Percentiles rank a stretch among this genome's conserved stretches.
These are phyloP conservation scores for Plicaturopsis crispa DNA, from an alignment of 768 basidiomycete genomes.

Conservation along the genomic window DNA sequence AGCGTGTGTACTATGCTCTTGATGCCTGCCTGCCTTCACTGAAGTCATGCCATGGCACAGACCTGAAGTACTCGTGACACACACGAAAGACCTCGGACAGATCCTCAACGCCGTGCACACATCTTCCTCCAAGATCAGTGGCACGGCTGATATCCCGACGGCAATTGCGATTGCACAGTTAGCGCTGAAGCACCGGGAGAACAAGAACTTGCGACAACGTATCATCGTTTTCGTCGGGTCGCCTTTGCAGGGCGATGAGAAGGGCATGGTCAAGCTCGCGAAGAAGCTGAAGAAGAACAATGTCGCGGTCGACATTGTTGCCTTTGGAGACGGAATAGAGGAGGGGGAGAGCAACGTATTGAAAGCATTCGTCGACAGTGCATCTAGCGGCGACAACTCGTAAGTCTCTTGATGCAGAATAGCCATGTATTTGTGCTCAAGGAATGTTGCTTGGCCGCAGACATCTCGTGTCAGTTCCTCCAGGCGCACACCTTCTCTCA, in stretches of 20 bases:
- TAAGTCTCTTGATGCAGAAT: constrained; percentile 28
- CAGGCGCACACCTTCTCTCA: constrained; percentile 75
- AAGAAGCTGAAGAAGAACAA: constrained; percentile 99
- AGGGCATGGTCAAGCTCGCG: constrained; percentile 78
- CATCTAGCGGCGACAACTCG: constrained; percentile 82
- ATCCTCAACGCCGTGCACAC: constrained; percentile 75
- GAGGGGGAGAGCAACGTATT: constrained; percentile 62
- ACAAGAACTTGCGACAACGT: constrained; percentile 96
- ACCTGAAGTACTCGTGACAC: constrained; percentile 93
- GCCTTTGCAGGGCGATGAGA: constrained; percentile 76
- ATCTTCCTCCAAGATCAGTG: constrained; percentile 66
- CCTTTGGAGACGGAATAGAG: constrained; percentile 86
- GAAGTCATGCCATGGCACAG: constrained; percentile 28
- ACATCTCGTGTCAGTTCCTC: constrained; percentile 73
- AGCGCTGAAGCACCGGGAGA: constrained; percentile 94
- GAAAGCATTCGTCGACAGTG: constrained; percentile 76
- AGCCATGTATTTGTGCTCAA: background rate
- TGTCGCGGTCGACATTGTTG: constrained; percentile 87
- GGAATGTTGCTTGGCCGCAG: constrained; percentile 26
- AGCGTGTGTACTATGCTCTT: constrained; percentile 46
- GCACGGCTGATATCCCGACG: constrained; percentile 80
- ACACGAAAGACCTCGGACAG: constrained; percentile 92
- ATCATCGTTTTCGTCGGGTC: constrained; percentile 93
- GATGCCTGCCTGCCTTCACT: background rate
- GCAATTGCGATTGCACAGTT: constrained; percentile 92